These are phyloP conservation scores for Penicillium sp. DNA, from an alignment of 2,329 filamentous ascomycete genomes.

Conservation along the genomic window DNA sequence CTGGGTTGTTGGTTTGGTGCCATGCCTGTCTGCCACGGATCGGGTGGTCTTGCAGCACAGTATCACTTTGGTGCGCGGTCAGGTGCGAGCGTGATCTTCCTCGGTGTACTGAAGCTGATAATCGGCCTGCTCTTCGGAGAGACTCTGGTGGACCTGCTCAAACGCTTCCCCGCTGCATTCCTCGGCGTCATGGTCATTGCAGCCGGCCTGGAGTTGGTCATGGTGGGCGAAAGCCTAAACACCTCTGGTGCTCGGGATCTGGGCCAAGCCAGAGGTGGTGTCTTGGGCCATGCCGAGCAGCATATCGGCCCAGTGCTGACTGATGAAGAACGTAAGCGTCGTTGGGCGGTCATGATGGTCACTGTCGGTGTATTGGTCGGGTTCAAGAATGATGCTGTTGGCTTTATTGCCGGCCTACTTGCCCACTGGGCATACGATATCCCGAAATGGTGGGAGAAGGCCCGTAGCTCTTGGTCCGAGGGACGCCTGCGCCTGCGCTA, in stretches of 20 bases:
- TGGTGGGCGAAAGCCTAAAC: conserved; percentile 83
- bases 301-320: conserved; percentile 49
- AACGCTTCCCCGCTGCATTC: conserved; percentile 73
- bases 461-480: conserved; percentile 31
- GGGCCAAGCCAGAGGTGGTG: conserved; percentile 38
- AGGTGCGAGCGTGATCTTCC: conserved; percentile 78
- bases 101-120: conserved; percentile 75
- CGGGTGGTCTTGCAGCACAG: conserved; percentile 87
- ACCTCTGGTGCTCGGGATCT: conserved; percentile 68
- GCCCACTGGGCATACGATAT: conserved; percentile 72
- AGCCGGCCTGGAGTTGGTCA: conserved; percentile 83
- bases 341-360: conserved; percentile 89
- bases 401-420: conserved; percentile 79
- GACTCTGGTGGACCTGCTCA: conserved; percentile 71
- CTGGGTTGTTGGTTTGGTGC: conserved; percentile 87
- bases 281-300: conserved; percentile 42
- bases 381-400: conserved; percentile 87
- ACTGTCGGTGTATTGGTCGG: conserved; percentile 81
- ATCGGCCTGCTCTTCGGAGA: conserved; percentile 77
- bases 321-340: conserved; percentile 70
- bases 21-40: conserved; percentile 95
- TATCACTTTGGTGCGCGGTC: conserved; percentile 89
- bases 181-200: conserved; percentile 89
- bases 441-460: conserved; percentile 33
- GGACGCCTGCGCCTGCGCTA: conserved; percentile 39